Evolutionary conservation across 176 grass and related monocot species (phyloP), one percentile per base, ranked within the genome.

Genomic region (Paspalum notatum): DNA sequence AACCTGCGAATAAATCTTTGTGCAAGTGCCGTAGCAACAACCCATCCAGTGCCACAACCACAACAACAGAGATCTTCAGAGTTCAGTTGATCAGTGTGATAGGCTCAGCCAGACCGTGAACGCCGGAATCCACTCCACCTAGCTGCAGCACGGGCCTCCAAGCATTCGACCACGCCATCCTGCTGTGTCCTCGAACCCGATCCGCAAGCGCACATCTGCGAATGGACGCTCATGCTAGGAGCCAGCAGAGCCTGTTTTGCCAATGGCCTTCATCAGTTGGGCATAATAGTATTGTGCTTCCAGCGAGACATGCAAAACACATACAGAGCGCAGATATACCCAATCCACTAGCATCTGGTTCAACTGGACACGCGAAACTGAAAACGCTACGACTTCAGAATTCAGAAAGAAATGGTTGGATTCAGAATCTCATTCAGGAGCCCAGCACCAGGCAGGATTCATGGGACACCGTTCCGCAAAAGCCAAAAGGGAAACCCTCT

Each of bases 401-500:
- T 42, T 54, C 13, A 7, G 26, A 21, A 58, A 50, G 10, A 40
- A 41, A 71, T 3, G 3, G n/a, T 8, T 75, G n/a, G 17, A 21
- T 56, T 9, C 32, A 50, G 20, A 49, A 47, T 59, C 69, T 70
- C 52, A 59, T 80, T 70, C 52, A 59, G 26, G 25, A n/a, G 38
- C 15, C 39, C 37, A 47, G 82, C 55, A 8, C 43, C 8, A 18
- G 24, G 24, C 5, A 25, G 15, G 39, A 32, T 32, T 32, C n/a
- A n/a, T n/a, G n/a, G n/a, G n/a, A n/a, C n/a, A n/a, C n/a, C n/a
- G n/a, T n/a, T 32, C 32, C 32, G 32, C 32, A 32, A 32, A 32
- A 32, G 3, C 2, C 32, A 32, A 32, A 32, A 32, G 3, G 32
- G 32, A 32, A 32, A 3, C 32, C 32, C 32, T 32, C 32, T 32